These are phyloP conservation scores for Dipodascopsis tothii DNA, from an alignment of 805 yeast genomes.

Conservation along the genomic window DNA sequence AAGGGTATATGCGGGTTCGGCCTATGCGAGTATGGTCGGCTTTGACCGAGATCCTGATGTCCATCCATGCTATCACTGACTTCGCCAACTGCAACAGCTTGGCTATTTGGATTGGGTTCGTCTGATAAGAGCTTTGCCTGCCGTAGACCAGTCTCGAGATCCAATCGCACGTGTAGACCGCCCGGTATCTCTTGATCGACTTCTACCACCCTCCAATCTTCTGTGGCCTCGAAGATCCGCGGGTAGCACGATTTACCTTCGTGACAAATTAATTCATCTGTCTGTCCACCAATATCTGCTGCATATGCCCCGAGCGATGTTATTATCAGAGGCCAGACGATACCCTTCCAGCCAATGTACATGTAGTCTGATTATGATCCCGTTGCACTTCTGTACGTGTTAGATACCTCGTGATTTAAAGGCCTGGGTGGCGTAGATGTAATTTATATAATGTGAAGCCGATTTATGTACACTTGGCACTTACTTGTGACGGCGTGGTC, in stretches of 20 bases:
- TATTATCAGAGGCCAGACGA: conserved; percentile 5
- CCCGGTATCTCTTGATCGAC: conserved; percentile 73
- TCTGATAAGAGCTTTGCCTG: conserved; percentile 58
- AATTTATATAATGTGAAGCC: not conserved
- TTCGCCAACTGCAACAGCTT: conserved; percentile 8
- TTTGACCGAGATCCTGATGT: not conserved
- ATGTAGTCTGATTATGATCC: not conserved
- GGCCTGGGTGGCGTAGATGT: not conserved
- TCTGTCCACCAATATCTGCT: too few species aligned
- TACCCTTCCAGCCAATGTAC: not conserved
- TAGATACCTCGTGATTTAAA: not conserved
- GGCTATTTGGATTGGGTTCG: conserved; percentile 8
- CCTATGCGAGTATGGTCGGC: conserved; percentile 11
- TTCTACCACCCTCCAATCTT: conserved; percentile 60
- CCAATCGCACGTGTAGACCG: conserved; percentile 70
- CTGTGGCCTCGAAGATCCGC: conserved; percentile 48
- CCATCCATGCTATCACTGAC: conserved; percentile 19
- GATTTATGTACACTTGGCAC: not conserved
- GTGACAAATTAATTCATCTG: conserved; percentile 16
- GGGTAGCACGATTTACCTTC: conserved; percentile 15
- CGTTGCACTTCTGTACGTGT: not conserved
- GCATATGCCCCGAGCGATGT: too few species aligned
- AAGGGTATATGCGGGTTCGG: conserved; percentile 18
- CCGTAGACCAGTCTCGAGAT: conserved; percentile 60
- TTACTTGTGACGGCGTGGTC: not conserved